Conservation (phyloP, 345 rosid species). For the Corymbia maculata region DNA sequence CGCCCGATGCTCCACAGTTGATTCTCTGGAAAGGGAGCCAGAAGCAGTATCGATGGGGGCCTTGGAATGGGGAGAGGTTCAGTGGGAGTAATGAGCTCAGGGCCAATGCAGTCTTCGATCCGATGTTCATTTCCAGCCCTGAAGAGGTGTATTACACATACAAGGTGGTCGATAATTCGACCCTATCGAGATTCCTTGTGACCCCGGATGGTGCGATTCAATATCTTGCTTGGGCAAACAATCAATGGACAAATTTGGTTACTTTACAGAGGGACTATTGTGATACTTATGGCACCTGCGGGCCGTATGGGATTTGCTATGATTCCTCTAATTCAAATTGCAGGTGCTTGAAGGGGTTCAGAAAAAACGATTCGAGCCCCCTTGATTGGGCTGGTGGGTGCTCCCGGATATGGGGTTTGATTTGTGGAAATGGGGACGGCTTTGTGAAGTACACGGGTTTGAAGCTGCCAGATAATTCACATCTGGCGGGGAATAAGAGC, state of each 20-base stretch:
- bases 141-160: slow-evolving; percentile 12
- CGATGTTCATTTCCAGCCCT: slow-evolving; percentile 1
- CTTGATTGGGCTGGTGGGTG: slow-evolving; percentile 16
- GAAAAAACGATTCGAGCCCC: neutral
- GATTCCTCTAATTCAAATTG: neutral
- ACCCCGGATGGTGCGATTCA: slow-evolving; percentile 7
- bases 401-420: neutral
- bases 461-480: slow-evolving; percentile 4
- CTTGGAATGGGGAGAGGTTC: slow-evolving; percentile 22
- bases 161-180: neutral
- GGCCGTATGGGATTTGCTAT: slow-evolving; percentile 4
- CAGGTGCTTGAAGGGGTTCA: slow-evolving; percentile 21
- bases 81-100: slow-evolving; percentile 7
- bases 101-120: slow-evolving; percentile 4
- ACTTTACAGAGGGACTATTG: slow-evolving; percentile 21
- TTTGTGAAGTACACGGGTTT: slow-evolving; percentile 12
- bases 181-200: slow-evolving; percentile 5
- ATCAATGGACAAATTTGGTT: neutral
- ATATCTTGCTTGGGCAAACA: slow-evolving; percentile 2
- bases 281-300: slow-evolving; percentile 12
- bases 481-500: neutral
- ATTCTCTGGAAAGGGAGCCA: slow-evolving; percentile 6
- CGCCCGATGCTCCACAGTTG: slow-evolving; percentile 9
- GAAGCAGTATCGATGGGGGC: slow-evolving; percentile 15
- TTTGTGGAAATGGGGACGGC: slow-evolving; percentile 9